phyloP scores from a whole-genome alignment of 2,329 filamentous ascomycete genomes.

The Lecanicillium sp. region DNA sequence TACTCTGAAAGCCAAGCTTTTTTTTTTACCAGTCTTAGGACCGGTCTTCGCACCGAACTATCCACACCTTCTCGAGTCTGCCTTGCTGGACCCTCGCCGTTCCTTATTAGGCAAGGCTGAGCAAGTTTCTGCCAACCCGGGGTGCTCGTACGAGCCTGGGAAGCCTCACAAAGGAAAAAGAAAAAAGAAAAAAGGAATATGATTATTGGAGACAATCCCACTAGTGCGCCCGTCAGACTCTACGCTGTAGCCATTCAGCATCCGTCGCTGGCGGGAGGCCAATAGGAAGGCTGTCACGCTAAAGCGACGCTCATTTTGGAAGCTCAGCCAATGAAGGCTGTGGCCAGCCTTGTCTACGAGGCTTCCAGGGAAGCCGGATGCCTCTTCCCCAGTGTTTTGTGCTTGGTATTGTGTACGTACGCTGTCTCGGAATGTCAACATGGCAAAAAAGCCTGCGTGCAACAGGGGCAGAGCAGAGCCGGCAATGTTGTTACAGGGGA shows the following conservation, averaged over 20 bases:
- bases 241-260: not conserved
- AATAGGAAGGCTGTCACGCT: slow-evolving; percentile 10
- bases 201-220: not conserved
- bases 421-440: not conserved
- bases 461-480: too few species aligned
- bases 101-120: not conserved
- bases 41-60: too few species aligned
- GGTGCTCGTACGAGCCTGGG: too few species aligned
- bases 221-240: not conserved
- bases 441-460: too few species aligned
- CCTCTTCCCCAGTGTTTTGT: not conserved
- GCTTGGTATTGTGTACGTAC: not conserved
- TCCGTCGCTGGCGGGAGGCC: not conserved
- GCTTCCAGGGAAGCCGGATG: slow-evolving; percentile 12
- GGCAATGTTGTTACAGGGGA: too few species aligned
- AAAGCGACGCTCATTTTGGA: slow-evolving; percentile 8
- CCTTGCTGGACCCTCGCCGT: not conserved
- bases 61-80: not conserved
- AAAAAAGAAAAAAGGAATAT: not conserved
- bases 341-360: slow-evolving; percentile 6
- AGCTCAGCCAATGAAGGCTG: slow-evolving; percentile 5
- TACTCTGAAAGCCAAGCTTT: too few species aligned
- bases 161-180: not conserved
- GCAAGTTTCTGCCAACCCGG: too few species aligned
- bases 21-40: too few species aligned